Evolutionary conservation across 2,329 filamentous ascomycete genomes (phyloP).

Genomic region (Aureobasidium uvarum): DNA sequence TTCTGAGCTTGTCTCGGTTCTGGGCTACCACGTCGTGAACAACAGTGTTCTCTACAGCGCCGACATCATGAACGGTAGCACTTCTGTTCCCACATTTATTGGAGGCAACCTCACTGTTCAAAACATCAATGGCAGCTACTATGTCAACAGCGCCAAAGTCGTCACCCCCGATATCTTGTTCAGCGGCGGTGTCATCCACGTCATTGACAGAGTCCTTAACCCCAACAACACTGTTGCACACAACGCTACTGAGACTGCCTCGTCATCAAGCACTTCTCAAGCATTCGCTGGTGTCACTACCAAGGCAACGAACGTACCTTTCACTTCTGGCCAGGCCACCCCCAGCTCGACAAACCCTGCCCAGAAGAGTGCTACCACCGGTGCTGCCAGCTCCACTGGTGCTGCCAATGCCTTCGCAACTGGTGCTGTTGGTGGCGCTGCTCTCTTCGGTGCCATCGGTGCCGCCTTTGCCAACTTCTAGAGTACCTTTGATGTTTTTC

Average conservation of each 20-base stretch:
- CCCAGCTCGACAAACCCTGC: constrained; percentile 43
- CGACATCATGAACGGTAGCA: constrained; percentile 23
- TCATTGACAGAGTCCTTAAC: constrained; percentile 60
- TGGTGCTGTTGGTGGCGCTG: not conserved
- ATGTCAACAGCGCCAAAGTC: constrained; percentile 48
- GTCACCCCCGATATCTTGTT: constrained; percentile 45
- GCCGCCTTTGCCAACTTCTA: constrained; percentile 40
- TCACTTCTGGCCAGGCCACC: constrained; percentile 54
- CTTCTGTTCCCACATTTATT: constrained; percentile 38
- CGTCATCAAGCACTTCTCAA: constrained; percentile 45
- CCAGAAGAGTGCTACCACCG: constrained; percentile 29
- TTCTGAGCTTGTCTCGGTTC: constrained; percentile 52
- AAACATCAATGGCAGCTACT: constrained; percentile 40
- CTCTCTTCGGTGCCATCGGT: constrained; percentile 46
- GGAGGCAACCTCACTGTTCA: constrained; percentile 45
- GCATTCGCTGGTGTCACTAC: constrained; percentile 57
- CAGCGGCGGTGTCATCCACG: constrained; percentile 50
- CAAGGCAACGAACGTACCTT: constrained; percentile 50
- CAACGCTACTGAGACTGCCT: constrained; percentile 35
- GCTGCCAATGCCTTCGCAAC: constrained; percentile 35
- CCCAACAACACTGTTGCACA: constrained; percentile 49
- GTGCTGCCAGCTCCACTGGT: constrained; percentile 31
- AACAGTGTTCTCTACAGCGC: constrained; percentile 53
- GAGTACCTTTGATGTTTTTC: not conserved
- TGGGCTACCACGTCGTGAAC: constrained; percentile 64